These are phyloP conservation scores for Puccinia novopanici DNA, from an alignment of 1,284 basidiomycete genomes.

Conservation along the genomic window DNA sequence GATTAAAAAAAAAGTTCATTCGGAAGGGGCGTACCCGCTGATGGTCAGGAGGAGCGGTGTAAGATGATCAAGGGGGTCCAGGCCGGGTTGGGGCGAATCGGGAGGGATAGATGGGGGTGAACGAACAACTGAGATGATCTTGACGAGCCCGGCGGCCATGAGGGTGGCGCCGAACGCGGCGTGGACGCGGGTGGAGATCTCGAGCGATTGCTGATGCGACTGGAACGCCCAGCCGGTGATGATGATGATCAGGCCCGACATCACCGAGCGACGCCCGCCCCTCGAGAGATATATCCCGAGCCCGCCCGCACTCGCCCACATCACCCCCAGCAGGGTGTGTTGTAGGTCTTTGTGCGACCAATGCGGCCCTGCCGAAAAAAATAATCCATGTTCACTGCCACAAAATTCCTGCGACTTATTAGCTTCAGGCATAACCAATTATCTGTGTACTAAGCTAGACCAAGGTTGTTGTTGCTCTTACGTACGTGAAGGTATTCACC, in stretches of 20 bases:
- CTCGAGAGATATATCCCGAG: conserved; percentile 79
- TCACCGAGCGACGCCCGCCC: conserved; percentile 78
- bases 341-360: conserved; percentile 95
- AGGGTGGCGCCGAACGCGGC: conserved; percentile 76
- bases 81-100: not conserved
- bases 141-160: conserved; percentile 77
- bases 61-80: not conserved
- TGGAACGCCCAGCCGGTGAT: conserved; percentile 95
- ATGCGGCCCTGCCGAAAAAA: conserved; percentile 62
- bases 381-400: conserved; percentile 26
- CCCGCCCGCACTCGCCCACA: conserved; percentile 84
- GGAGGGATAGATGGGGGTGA: conserved; percentile 66
- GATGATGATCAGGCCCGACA: conserved; percentile 84
- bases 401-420: not conserved
- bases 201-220: conserved; percentile 77
- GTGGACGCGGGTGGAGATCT: conserved; percentile 56
- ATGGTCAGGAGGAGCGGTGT: conserved; percentile 2
- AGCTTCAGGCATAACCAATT: conserved; percentile 56
- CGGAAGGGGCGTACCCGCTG: conserved; percentile 34
- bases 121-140: conserved; percentile 80
- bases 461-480: conserved; percentile 41
- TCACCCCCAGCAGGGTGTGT: conserved; percentile 69
- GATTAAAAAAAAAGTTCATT: not conserved
- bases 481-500: conserved; percentile 90
- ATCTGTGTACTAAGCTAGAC: no score